Evolutionary conservation across 192 early-diverging fungal genomes (phyloP), one percentile per base, ranked within the genome.

Genomic region (Podila clonocystis): DNA sequence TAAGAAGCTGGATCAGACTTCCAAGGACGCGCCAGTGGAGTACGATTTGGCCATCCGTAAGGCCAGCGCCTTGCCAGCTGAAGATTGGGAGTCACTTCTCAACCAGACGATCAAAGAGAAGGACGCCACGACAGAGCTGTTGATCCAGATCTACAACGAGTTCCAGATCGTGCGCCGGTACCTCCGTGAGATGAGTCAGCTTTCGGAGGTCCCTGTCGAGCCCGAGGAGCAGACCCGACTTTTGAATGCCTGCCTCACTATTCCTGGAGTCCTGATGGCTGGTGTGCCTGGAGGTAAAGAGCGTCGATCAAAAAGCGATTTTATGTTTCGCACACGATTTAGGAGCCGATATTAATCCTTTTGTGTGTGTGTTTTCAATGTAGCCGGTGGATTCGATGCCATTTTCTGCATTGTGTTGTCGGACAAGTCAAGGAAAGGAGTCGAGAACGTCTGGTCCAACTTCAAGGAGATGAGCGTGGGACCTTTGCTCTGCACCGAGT

Each of bases 351-450:
- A 36, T 30, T 36, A 2, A 52, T 9, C 20, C 5, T 34, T 55
- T 50, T 65, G 1, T 31, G 7, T 34, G n/a, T 58, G 20, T 58
- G 11, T 15, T 3, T 28, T 38, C 30, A 29, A 30, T 7, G n/a
- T 70, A 93, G 96, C 97, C 61, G 98, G 98, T 50, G 98, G 98
- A 6, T 98, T 90, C 65, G 98, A 99, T 82, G 98, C 98, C 9
- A 98, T 99, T 68, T 98, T 95, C 76, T 96, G 94, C 65, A 86
- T 99, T 50, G 86, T 88, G 34, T 58, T 95, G 13, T 88, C 89
- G 11, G 84, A 87, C 0, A 79, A 73, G 9, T 82, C 90, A 5
- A 83, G 83, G 61, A 36, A 63, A 33, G 76, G 71, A 19, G 89
- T 94, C 24, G 91, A 88, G 57, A 30, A 68, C 2, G 79, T 93